Evolutionary conservation across 2,329 filamentous ascomycete species (phyloP), one percentile per base, ranked within the genome.

Genomic region (Bipolaris bicolor): DNA sequence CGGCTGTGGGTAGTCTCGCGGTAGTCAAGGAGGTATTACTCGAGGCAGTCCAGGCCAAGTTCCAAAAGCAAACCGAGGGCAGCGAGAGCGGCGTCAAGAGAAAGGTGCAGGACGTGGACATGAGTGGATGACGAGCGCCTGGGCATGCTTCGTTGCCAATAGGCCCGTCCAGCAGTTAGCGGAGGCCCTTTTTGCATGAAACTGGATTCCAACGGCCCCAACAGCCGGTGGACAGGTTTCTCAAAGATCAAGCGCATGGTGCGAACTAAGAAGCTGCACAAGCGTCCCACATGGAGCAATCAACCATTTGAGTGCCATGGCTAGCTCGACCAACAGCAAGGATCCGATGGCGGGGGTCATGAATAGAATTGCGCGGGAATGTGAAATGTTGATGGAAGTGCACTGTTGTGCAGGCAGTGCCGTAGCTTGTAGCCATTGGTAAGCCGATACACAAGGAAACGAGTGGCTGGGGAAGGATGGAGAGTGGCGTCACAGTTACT

Each of bases 11-110:
- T 39, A 81, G 84, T 33, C 79, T 88, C 58, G 77, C 81, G 2
- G 86, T 90, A 39, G 78, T 90, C 48, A 81, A 81, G 49, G 85
- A 87, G 53, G 86, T 86, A 51, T 78, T 89, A 15, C 83, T 81
- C 53, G 87, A 90, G 49, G 65, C 69, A 47, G 53, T 75, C 15
- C 64, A 72, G 51, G 62, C 66, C 20, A 76, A 76, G 51, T 72
- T 74, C 36, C 64, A 70, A 36, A 63, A 48, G 13, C 63, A 71
- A 44, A 49, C 56, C 7, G 61, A 63, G 11, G 47, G 45, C 26
- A 50, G 49, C 31, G 66, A 66, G 10, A 55, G 51, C n/a, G 55
- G 59, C 6, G 46, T 62, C 34, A 71, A 73, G 54, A 66, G 70
- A 53, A 73, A 70, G 57, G 61, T 58, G 16, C 62, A 63, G 37